phyloP scores from a whole-genome alignment of 140 eudicot genomes.

The Anethum foeniculum region DNA sequence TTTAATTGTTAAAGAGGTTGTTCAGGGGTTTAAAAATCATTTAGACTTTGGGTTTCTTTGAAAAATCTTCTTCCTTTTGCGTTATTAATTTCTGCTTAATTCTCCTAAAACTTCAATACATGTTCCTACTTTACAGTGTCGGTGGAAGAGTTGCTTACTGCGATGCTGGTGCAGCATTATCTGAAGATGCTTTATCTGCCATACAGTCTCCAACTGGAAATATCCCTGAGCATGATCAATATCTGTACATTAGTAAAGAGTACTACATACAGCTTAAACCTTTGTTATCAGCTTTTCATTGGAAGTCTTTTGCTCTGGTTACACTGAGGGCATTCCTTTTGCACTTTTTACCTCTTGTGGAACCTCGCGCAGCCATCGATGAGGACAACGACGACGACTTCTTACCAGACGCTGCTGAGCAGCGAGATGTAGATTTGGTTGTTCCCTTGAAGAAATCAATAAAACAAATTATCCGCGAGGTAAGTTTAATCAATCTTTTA shows the following conservation, averaged over 20 bases:
- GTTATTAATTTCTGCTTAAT: not conserved
- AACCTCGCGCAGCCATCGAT: constrained; percentile 44
- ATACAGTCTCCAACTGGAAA: constrained; percentile 33
- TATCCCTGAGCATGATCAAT: constrained; percentile 35
- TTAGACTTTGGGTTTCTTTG: not conserved
- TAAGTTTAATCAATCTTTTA: constrained; percentile 18
- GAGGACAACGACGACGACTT: constrained; percentile 65
- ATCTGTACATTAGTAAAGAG: constrained; percentile 42
- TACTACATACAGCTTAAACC: constrained; percentile 67
- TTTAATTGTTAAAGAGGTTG: not conserved
- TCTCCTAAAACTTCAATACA: not conserved
- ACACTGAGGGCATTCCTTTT: constrained; percentile 69
- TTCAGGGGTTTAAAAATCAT: not conserved
- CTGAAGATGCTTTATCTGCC: constrained; percentile 48
- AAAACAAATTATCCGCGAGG: constrained; percentile 79
- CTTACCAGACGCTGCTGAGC: constrained; percentile 37
- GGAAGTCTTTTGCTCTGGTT: constrained; percentile 54
- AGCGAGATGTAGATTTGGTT: constrained; percentile 54
- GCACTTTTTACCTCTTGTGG: constrained; percentile 83
- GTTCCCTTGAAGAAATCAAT: constrained; percentile 85
- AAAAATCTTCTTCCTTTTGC: not conserved
- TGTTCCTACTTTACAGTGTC: constrained; percentile 27
- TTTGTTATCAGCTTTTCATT: constrained; percentile 70
- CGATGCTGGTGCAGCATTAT: constrained; percentile 54
- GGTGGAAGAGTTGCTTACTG: constrained; percentile 57